Conservation (phyloP, 2,329 filamentous ascomycete species). For the Colletotrichum destructivum region DNA sequence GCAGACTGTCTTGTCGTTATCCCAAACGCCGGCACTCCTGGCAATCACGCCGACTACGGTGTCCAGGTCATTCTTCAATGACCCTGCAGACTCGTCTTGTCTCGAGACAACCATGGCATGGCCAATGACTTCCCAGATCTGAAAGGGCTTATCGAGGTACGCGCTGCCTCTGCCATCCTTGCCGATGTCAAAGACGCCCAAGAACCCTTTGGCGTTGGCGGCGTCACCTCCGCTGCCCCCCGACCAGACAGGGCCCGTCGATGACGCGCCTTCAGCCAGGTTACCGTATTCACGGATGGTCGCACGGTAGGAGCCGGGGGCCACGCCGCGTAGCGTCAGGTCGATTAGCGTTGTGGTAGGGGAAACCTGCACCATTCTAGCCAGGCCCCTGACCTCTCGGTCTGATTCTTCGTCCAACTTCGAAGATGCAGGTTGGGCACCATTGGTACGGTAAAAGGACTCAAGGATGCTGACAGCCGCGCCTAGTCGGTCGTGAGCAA, state of each 20-base stretch:
- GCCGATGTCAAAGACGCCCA: constrained; percentile 84
- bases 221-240: constrained; percentile 59
- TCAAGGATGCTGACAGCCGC: constrained; percentile 97
- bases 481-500: constrained; percentile 58
- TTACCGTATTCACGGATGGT: constrained; percentile 90
- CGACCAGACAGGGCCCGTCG: constrained; percentile 87
- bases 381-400: constrained; percentile 84
- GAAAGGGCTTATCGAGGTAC: constrained; percentile 85
- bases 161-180: constrained; percentile 82
- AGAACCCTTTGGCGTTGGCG: constrained; percentile 64
- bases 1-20: constrained; percentile 98
- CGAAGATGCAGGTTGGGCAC: constrained; percentile 56
- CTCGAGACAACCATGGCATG: constrained; percentile 89
- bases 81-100: constrained; percentile 69
- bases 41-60: constrained; percentile 95
- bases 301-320: constrained; percentile 85
- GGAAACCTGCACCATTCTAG: constrained; percentile 93
- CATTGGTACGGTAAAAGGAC: constrained; percentile 72
- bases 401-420: constrained; percentile 54
- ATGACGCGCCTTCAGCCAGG: constrained; percentile 85
- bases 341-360: constrained; percentile 86
- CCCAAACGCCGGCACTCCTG: constrained; percentile 97
- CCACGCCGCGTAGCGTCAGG: constrained; percentile 86
- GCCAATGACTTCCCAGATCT: constrained; percentile 97
- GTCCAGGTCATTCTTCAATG: constrained; percentile 81